Percentiles rank a stretch among this genome's conserved stretches.
Conservation (phyloP, 495 filamentous ascomycete species). For the Neurospora sp. region DNA sequence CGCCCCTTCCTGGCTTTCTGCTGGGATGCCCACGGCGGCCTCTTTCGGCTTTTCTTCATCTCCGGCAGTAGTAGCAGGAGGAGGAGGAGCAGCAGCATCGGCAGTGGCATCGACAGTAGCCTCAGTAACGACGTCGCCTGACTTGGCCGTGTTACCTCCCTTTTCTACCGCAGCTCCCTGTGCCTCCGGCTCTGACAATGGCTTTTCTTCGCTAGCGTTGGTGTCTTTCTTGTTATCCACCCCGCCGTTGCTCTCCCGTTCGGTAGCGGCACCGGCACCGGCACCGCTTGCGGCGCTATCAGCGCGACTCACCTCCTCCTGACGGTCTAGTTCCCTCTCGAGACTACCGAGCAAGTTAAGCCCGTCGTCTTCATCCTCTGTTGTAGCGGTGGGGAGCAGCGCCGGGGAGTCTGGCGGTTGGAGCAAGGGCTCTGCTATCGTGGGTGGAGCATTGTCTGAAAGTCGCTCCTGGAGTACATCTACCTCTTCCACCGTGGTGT, state of each 20-base stretch:
- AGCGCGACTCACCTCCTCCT: conserved; percentile 13
- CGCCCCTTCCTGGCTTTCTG: not conserved
- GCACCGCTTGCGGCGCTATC: not conserved
- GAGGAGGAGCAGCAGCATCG: not conserved
- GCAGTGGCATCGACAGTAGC: not conserved
- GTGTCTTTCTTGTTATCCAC: not conserved
- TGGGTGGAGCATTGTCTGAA: not conserved
- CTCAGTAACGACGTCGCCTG: not conserved
- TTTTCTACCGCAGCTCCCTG: not conserved
- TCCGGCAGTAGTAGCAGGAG: not conserved
- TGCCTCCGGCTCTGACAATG: not conserved
- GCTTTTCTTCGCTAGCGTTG: not conserved
- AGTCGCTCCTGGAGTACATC: not conserved
- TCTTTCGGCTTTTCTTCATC: not conserved
- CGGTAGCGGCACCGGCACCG: not conserved
- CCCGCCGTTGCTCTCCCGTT: not conserved
- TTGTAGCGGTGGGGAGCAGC: conserved; percentile 7
- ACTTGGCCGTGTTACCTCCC: not conserved
- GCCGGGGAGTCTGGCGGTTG: conserved; percentile 12
- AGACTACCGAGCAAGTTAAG: conserved; percentile 21
- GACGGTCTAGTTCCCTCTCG: conserved; percentile 21
- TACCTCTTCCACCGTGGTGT: not conserved
- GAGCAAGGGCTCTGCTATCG: not conserved
- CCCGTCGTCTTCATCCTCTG: conserved; percentile 20
- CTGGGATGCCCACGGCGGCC: not conserved